Conservation (phyloP, 129 eudicot genomes). For the Centaurea solstitialis region DNA sequence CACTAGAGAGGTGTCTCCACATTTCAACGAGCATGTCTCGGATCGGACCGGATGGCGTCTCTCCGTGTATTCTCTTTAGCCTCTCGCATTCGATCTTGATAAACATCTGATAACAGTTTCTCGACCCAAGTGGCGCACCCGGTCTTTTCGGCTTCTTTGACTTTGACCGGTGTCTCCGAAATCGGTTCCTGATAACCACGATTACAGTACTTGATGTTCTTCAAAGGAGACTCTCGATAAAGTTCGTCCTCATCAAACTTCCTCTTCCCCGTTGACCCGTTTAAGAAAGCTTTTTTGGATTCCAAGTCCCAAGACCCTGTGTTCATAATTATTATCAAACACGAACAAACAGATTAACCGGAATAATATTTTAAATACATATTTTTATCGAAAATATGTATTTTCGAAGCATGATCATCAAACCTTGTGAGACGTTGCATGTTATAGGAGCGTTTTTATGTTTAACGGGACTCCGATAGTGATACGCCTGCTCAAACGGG, state of each 20-base stretch:
- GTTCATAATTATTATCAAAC: neutral
- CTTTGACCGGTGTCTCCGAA: slow-evolving; percentile 12
- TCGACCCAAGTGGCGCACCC: slow-evolving; percentile 43
- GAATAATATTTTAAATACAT: neutral
- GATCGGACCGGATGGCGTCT: slow-evolving; percentile 22
- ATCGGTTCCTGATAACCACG: slow-evolving; percentile 8
- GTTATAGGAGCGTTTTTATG: slow-evolving; percentile 16
- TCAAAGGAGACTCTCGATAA: slow-evolving; percentile 15
- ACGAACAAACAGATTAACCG: neutral
- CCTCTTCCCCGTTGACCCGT: slow-evolving; percentile 38
- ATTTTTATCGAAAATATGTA: no score
- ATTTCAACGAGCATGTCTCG: slow-evolving; percentile 43
- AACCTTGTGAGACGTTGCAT: slow-evolving; percentile 18
- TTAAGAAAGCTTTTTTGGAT: neutral
- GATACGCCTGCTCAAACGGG: slow-evolving; percentile 56
- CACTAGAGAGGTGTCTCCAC: slow-evolving; percentile 55
- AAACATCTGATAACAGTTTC: slow-evolving; percentile 58
- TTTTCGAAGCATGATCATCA: neutral
- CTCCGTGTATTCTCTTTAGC: slow-evolving; percentile 44
- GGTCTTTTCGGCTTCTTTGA: slow-evolving; percentile 34
- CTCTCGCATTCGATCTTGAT: slow-evolving; percentile 48
- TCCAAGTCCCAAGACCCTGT: neutral
- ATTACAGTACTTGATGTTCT: slow-evolving; percentile 14
- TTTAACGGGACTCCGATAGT: slow-evolving; percentile 36
- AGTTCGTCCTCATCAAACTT: slow-evolving; percentile 21